These are phyloP conservation scores for Alternaria novae-zelandiae DNA, from an alignment of 2,329 filamentous ascomycete genomes.

Conservation along the genomic window DNA sequence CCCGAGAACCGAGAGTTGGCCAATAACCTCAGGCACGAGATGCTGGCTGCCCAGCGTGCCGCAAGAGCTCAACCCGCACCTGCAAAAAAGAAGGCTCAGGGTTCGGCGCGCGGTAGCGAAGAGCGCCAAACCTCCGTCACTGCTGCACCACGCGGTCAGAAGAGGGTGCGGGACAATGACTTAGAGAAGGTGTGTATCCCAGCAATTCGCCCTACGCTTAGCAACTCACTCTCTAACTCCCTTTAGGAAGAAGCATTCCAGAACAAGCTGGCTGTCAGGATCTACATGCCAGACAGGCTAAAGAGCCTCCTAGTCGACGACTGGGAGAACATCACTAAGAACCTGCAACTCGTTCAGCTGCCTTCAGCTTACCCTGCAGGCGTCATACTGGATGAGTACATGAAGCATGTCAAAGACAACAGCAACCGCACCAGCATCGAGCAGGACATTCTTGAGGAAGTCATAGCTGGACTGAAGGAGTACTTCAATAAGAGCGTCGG, in stretches of 20 bases:
- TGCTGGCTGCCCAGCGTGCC: slow-evolving; percentile 63
- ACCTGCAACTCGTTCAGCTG: slow-evolving; percentile 84
- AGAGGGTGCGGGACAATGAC: slow-evolving; percentile 79
- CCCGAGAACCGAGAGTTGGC: slow-evolving; percentile 95
- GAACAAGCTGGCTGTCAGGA: slow-evolving; percentile 80
- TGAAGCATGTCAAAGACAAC: slow-evolving; percentile 72
- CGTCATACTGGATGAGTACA: slow-evolving; percentile 81
- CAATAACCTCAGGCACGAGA: slow-evolving; percentile 71
- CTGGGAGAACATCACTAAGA: slow-evolving; percentile 98
- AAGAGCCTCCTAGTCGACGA: slow-evolving; percentile 95
- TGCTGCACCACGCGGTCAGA: slow-evolving; percentile 68
- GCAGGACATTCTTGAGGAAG: slow-evolving; percentile 86
- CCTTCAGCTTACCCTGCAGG: slow-evolving; percentile 78
- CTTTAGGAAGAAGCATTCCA: slow-evolving; percentile 86
- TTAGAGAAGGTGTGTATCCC: slow-evolving; percentile 71
- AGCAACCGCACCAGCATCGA: slow-evolving; percentile 67
- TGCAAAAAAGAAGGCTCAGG: slow-evolving; percentile 63
- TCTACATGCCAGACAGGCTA: slow-evolving; percentile 85
- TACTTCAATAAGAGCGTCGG: slow-evolving; percentile 94
- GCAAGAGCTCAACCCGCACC: slow-evolving; percentile 52
- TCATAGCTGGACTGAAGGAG: slow-evolving; percentile 82
- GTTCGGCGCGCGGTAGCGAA: slow-evolving; percentile 76
- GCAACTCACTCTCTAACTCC: background rate
- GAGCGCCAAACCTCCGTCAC: slow-evolving; percentile 69
- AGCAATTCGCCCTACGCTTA: background rate